A percentile compares a stretch with the other conserved stretches of the same genome.
Conservation (phyloP, 2,329 filamentous ascomycete species). For the Pseudocercospora fuligena region DNA sequence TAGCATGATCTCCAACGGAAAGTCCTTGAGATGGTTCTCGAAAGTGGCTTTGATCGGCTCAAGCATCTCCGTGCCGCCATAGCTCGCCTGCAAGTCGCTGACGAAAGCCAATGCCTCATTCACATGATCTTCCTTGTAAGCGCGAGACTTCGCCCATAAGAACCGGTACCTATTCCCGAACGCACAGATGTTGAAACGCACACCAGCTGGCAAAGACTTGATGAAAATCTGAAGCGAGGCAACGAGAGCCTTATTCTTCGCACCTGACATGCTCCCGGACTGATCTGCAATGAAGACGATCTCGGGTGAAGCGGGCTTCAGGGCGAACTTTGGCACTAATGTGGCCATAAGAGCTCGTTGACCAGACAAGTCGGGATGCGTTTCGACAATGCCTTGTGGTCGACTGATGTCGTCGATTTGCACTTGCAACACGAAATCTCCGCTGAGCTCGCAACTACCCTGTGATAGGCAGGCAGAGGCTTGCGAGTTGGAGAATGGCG, state of each 20-base stretch:
- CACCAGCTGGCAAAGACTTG: conserved; percentile 66
- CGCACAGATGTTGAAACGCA: conserved; percentile 72
- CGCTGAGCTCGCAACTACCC: conserved; percentile 58
- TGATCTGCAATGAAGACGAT: conserved; percentile 75
- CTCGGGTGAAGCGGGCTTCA: conserved; percentile 62
- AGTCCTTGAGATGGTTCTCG: conserved; percentile 50
- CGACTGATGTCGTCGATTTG: conserved; percentile 63
- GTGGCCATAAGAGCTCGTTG: conserved; percentile 73
- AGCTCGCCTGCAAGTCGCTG: conserved; percentile 49
- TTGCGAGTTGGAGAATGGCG: conserved; percentile 58
- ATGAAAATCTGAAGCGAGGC: conserved; percentile 66
- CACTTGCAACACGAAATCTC: conserved; percentile 71
- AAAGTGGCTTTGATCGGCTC: conserved; percentile 54
- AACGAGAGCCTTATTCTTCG: conserved; percentile 59
- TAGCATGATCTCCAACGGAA: conserved; percentile 59
- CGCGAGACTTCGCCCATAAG: conserved; percentile 54
- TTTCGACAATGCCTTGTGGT: conserved; percentile 70
- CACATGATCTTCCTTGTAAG: conserved; percentile 53
- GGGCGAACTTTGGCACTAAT: conserved; percentile 70
- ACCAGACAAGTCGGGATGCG: conserved; percentile 63
- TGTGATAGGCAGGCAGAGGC: conserved; percentile 67
- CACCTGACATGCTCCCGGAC: conserved; percentile 66
- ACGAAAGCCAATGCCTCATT: conserved; percentile 51
- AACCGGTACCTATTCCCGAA: conserved; percentile 60
- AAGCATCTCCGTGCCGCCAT: conserved; percentile 61